Evolutionary conservation across 1,284 basidiomycete genomes (phyloP), one percentile per base, ranked within the genome.

Genomic region (Cryptococcus jaspeensis): DNA sequence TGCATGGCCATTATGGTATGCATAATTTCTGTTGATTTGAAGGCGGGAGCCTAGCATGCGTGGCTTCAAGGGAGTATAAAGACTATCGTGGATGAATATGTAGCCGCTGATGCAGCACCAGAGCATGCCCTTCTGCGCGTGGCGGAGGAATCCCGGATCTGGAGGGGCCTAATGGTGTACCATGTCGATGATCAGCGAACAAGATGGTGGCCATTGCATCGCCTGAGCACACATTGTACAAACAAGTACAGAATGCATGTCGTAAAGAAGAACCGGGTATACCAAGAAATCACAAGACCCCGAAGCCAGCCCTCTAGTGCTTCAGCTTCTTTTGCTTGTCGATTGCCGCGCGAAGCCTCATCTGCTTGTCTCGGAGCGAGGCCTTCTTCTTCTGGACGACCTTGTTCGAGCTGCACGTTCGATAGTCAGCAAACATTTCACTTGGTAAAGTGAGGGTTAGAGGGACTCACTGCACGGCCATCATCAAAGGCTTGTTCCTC

Each of bases 401-500:
- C 60, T 67, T 67, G 68, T 75, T 72, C 45, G 75, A 77, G 60
- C 74, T 75, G 56, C 32, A 9, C 28, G 39, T 54, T 40, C 16
- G 7, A 13, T 37, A 16, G 43, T 62, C 54, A 59, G 54, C 50
- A 43, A 7, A 38, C 25, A 28, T 15, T n/a, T 40, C 28, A 9
- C 4, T 4, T 32, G 4, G 9, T 37, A 42, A 36, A 42, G 20
- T 23, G 11, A 18, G 1, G 40, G 20, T 13, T 11, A 36, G 42
- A 1, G 23, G 32, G 6, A 74, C 82, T 80, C 45, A 93, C 89
- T 51, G 87, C 81, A 52, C 82, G 81, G 71, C 88, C 91, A 94
- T 94, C 92, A 94, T 94, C 65, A 94, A 83, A 15, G 92, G 92
- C 76, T 95, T 94, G 76, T 92, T 92, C 69, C 87, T 83, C 43